Percentiles rank a stretch among this genome's conserved stretches.
phyloP scores from a whole-genome alignment of 179 eudicot species.

The Spergularia azorica region DNA sequence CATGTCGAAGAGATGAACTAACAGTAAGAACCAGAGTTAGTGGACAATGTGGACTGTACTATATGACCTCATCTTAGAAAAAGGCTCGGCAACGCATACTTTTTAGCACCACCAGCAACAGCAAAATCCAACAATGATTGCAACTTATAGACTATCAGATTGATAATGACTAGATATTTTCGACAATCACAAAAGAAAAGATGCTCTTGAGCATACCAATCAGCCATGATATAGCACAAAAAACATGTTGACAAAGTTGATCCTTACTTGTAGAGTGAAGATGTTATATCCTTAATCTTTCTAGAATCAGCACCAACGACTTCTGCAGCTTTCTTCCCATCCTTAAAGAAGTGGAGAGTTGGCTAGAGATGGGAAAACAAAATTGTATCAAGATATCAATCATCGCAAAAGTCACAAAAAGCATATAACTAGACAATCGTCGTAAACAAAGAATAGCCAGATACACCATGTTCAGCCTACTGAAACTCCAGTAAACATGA shows the following conservation, averaged over 20 bases:
- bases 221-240: conserved; percentile 1
- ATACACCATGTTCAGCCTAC: not conserved
- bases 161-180: not conserved
- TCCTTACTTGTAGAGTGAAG: conserved; percentile 57
- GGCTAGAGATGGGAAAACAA: conserved; percentile 47
- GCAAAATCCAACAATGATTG: not conserved
- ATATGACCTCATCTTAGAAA: not conserved
- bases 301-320: conserved; percentile 68
- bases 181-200: no score
- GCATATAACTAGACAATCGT: not conserved
- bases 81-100: not conserved
- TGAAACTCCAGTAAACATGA: not conserved
- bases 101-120: not conserved
- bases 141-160: not conserved
- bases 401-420: not conserved
- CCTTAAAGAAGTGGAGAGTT: conserved; percentile 65
- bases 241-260: not conserved
- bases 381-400: not conserved
- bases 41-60: not conserved
- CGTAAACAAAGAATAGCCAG: not conserved
- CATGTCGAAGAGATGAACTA: not conserved
- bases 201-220: not conserved
- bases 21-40: not conserved
- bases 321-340: conserved; percentile 68
- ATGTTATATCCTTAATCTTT: conserved; percentile 52